phyloP scores from a whole-genome alignment of 75 land plant species.

The Picea glauca region DNA sequence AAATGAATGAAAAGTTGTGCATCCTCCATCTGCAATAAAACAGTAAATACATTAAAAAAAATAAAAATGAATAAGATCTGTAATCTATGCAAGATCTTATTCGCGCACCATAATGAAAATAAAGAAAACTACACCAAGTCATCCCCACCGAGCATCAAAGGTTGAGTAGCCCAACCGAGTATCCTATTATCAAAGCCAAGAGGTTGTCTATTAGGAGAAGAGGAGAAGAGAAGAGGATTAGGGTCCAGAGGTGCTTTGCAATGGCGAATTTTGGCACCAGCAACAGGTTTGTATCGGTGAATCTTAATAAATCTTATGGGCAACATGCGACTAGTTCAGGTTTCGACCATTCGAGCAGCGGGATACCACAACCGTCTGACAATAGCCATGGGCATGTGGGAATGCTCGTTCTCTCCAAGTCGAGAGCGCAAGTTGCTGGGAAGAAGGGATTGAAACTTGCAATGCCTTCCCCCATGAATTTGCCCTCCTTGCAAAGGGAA shows the following conservation, averaged over 20 bases:
- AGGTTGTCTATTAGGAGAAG: background rate
- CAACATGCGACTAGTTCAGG: slow-evolving; percentile 18
- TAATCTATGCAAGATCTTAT: too few relatives aligned
- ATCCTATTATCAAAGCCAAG: too few relatives aligned
- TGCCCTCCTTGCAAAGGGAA: slow-evolving; percentile 86
- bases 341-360: slow-evolving; percentile 3
- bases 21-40: too few relatives aligned
- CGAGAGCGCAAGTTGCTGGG: slow-evolving; percentile 19
- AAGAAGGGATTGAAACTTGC: slow-evolving; percentile 57
- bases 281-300: slow-evolving; percentile 77
- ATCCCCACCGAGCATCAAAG: too few relatives aligned
- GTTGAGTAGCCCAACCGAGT: too few relatives aligned
- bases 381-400: slow-evolving; percentile 47
- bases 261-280: slow-evolving; percentile 54
- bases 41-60: too few relatives aligned
- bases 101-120: too few relatives aligned
- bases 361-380: slow-evolving; percentile 12
- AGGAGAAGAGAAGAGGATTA: background rate
- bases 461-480: slow-evolving; percentile 91
- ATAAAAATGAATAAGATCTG: too few relatives aligned
- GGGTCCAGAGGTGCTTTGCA: background rate
- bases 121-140: too few relatives aligned
- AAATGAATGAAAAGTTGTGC: too few relatives aligned
- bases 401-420: slow-evolving; percentile 80
- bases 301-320: slow-evolving; percentile 85